A percentile compares a stretch with the other conserved stretches of the same genome.
Conservation (phyloP, 768 basidiomycete genomes). For the Psilocybe cyanescens region DNA sequence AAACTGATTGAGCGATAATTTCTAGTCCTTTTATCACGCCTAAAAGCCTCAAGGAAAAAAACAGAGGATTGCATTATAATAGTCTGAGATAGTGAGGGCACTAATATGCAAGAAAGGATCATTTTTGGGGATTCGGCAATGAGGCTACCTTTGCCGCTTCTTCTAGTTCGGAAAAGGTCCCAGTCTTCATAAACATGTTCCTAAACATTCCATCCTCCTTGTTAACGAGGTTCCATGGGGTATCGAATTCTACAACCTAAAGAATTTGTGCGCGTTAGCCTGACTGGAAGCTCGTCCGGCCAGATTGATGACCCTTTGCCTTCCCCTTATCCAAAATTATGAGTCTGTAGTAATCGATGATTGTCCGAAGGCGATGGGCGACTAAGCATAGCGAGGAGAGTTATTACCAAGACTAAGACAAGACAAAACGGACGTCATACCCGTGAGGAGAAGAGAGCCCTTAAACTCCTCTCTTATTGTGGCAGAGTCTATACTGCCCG, state of each 20-base stretch:
- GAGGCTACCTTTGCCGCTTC: constrained; percentile 51
- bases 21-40: no score
- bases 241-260: constrained; percentile 69
- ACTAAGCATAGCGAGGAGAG: constrained; percentile 37
- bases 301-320: constrained; percentile 27
- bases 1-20: no score
- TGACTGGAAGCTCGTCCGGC: neutral
- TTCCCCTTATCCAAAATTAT: constrained; percentile 79
- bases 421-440: constrained; percentile 38
- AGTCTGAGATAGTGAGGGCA: no score
- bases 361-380: constrained; percentile 75
- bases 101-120: no score
- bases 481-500: constrained; percentile 84
- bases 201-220: constrained; percentile 69
- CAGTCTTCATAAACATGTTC: constrained; percentile 73
- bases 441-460: constrained; percentile 71
- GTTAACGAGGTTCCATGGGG: constrained; percentile 67
- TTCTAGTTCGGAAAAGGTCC: constrained; percentile 67
- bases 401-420: neutral
- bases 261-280: neutral
- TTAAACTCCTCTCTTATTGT: constrained; percentile 89
- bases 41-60: no score
- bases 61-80: no score
- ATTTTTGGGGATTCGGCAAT: neutral
- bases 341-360: constrained; percentile 82